Evolutionary conservation across 805 yeast genomes (phyloP).

Genomic region (Wickerhamiella alocasiicola): DNA sequence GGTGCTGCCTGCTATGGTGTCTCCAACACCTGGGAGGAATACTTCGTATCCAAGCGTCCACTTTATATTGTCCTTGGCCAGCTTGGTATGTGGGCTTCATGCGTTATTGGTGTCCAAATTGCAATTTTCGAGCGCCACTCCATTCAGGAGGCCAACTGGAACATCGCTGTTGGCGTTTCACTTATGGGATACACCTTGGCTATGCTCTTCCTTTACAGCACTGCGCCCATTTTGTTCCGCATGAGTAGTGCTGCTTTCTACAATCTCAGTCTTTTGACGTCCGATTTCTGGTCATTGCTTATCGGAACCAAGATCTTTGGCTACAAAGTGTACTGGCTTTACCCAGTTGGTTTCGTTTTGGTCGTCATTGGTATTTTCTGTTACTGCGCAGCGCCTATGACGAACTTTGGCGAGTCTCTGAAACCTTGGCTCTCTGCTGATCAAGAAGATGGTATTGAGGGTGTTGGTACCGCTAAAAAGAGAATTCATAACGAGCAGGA

Average conservation of each 20-base stretch:
- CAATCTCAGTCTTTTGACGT: slow-evolving; percentile 33
- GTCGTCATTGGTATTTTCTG: slow-evolving; percentile 32
- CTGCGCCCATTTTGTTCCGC: slow-evolving; percentile 34
- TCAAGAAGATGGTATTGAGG: slow-evolving; percentile 27
- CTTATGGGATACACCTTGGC: slow-evolving; percentile 33
- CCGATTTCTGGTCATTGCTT: slow-evolving; percentile 36
- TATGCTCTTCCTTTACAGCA: slow-evolving; percentile 30
- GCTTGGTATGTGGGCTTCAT: slow-evolving; percentile 32
- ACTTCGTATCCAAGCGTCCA: slow-evolving; percentile 34
- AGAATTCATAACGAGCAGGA: neutral
- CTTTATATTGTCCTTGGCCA: slow-evolving; percentile 34
- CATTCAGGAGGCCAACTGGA: slow-evolving; percentile 31
- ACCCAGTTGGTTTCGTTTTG: slow-evolving; percentile 36
- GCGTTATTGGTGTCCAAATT: slow-evolving; percentile 34
- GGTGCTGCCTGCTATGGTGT: slow-evolving; percentile 36
- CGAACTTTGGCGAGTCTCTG: slow-evolving; percentile 29
- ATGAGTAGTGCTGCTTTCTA: slow-evolving; percentile 37
- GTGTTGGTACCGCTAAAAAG: slow-evolving; percentile 26
- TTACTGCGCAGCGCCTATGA: slow-evolving; percentile 30
- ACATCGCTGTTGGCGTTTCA: slow-evolving; percentile 31
- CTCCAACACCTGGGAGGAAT: slow-evolving; percentile 35
- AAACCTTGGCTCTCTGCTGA: slow-evolving; percentile 34
- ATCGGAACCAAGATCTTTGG: slow-evolving; percentile 36
- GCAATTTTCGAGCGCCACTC: slow-evolving; percentile 33
- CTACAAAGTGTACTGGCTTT: slow-evolving; percentile 34